Base-by-base conservation (phyloP, 2,329 filamentous ascomycete species). In the Calonectria pauciramosa region DNA sequence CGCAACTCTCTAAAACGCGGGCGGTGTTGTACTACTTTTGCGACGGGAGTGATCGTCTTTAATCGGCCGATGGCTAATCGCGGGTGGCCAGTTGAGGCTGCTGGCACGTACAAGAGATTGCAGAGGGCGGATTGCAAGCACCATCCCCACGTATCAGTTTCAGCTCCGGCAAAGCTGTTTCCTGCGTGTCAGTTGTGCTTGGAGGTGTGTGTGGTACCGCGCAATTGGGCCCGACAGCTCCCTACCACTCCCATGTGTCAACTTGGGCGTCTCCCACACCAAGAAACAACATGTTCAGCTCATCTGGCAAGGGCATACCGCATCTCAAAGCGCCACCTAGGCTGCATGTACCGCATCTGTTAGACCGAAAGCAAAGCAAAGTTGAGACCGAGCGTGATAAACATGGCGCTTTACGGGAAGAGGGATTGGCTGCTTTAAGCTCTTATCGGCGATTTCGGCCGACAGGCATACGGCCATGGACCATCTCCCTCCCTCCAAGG, bases 371-470 rank as follows among this genome's bases (percentile, higher is more conserved):
- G 38, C 47, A 54, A 80, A 80, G 41, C 71, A 72, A 77, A 68
- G 68, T 70, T 76, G 69, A 34, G 59, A 52, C 72, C 51, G 69
- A 64, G 56, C 60, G 66, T 41, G 74, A 73, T 77, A 77, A 76
- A 74, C 51, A 74, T 75, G 71, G 79, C 73, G 73, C 75, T 70
- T 54, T 74, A 38, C n/a, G 32, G 9, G 60, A 60, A 51, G 44
- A 63, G 67, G 67, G 65, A 63, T 36, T 47, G 63, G 52, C 68
- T 13, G 18, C n/a, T 56, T 66, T 71, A 36, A 69, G 28, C 54
- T 56, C 76, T 74, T 79, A 79, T 80, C 79, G 76, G 79, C 75
- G 72, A 78, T 72, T 78, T 78, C 71, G 56, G 52, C 32, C 51
- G 14, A 68, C 54, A 66, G 49, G 41, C 65, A 64, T 73, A 76